Evolutionary conservation across 2,329 filamentous ascomycete genomes (phyloP).

Genomic region (Fusarium annulatum): DNA sequence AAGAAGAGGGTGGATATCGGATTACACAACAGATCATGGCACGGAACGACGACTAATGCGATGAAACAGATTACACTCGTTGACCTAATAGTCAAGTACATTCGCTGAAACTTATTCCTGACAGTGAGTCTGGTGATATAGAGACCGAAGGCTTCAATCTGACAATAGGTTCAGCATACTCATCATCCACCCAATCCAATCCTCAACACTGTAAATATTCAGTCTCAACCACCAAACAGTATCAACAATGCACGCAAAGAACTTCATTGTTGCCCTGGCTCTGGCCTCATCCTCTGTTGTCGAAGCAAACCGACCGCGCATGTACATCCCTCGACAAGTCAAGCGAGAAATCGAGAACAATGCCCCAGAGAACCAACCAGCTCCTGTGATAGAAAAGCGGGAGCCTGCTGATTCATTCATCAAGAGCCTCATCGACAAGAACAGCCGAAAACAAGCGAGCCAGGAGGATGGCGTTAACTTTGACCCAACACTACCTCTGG

Average conservation of each 20-base stretch:
- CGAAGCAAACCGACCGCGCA: conserved; percentile 59
- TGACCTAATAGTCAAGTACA: conserved; percentile 69
- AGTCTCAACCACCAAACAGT: conserved; percentile 35
- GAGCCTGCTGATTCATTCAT: conserved; percentile 40
- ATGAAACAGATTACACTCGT: conserved; percentile 57
- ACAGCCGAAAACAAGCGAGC: conserved; percentile 2
- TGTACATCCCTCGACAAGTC: conserved; percentile 68
- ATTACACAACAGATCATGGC: background rate
- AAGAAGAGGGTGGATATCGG: background rate
- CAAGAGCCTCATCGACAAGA: conserved; percentile 35
- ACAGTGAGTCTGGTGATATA: conserved; percentile 51
- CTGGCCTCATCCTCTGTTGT: conserved; percentile 60
- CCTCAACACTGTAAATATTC: conserved; percentile 34
- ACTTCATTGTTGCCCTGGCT: conserved; percentile 59
- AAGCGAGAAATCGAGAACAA: conserved; percentile 62
- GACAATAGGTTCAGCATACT: conserved; percentile 31
- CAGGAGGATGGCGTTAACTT: conserved; percentile 21
- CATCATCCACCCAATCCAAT: conserved; percentile 32
- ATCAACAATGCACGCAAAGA: conserved; percentile 60
- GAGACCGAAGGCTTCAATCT: background rate
- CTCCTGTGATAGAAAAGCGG: conserved; percentile 27
- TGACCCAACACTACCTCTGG: conserved; percentile 25
- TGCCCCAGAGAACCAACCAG: conserved; percentile 36
- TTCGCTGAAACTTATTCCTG: conserved; percentile 63
- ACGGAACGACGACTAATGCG: conserved; percentile 17